phyloP scores from a whole-genome alignment of 2,329 filamentous ascomycete species.

The Mycosphaerella sp. region DNA sequence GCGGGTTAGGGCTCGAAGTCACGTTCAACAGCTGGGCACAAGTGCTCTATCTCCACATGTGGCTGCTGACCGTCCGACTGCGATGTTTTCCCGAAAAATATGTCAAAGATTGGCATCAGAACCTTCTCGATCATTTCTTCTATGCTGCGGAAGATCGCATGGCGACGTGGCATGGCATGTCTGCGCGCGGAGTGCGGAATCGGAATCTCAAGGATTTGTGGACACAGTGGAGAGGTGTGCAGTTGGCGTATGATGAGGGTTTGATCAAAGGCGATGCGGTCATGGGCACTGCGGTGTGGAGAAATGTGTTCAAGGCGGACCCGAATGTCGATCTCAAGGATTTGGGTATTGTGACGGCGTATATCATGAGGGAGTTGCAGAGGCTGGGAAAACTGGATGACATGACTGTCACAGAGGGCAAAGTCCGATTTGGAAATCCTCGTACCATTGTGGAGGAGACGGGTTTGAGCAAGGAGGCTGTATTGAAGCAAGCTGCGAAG shows the following conservation, averaged over 20 bases:
- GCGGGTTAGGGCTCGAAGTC: slow-evolving; percentile 61
- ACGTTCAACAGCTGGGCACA: slow-evolving; percentile 97
- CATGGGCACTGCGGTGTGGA: slow-evolving; percentile 78
- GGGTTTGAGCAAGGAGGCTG: slow-evolving; percentile 22
- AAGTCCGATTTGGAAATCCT: slow-evolving; percentile 47
- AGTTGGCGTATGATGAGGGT: slow-evolving; percentile 80
- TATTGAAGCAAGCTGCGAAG: slow-evolving; percentile 10
- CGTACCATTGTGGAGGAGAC: slow-evolving; percentile 36
- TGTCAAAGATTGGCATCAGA: slow-evolving; percentile 73
- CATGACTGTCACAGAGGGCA: slow-evolving; percentile 43
- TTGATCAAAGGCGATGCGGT: slow-evolving; percentile 69
- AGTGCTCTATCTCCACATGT: slow-evolving; percentile 94
- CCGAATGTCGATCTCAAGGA: slow-evolving; percentile 56
- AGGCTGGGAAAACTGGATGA: slow-evolving; percentile 50
- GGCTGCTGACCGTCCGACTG: slow-evolving; percentile 76
- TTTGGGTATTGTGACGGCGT: slow-evolving; percentile 57
- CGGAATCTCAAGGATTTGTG: slow-evolving; percentile 78
- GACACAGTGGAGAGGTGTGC: slow-evolving; percentile 80
- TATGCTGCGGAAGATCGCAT: slow-evolving; percentile 80
- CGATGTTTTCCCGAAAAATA: slow-evolving; percentile 66
- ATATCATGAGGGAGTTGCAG: slow-evolving; percentile 53
- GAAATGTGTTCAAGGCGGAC: slow-evolving; percentile 78
- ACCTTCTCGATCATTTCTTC: slow-evolving; percentile 93
- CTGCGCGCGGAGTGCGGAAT: slow-evolving; percentile 50
- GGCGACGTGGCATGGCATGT: slow-evolving; percentile 68